Base-by-base conservation (phyloP, 148 eudicot species). In the Rhododendron mucronatum region DNA sequence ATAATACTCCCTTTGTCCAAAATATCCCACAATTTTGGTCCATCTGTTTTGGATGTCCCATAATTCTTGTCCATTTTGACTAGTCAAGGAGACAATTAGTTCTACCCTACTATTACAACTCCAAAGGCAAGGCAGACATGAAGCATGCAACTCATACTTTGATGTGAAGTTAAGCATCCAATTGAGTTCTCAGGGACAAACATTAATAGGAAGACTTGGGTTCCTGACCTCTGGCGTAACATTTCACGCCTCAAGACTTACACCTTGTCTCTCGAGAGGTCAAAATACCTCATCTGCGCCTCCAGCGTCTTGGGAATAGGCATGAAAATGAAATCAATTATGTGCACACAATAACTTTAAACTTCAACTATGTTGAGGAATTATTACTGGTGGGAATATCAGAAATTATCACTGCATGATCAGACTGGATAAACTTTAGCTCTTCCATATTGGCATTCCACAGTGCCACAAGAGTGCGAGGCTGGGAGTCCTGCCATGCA, bases 361-460 rank as follows among this genome's bases (percentile, higher is more conserved):
- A 74, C 57, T 15, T 73, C 50, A 83, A 84, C 13, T 45, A 78
- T 51, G 83, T 85, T 20, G 86, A 82, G 75, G 71, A 87, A 89
- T 91, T 97, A 94, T 37, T 37, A 37, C 98, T 95, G 86, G 82
- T 88, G 39, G 98, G 88, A 84, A 89, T 80, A 89, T 95, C 96
- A n/a, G 94, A 86, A 57, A 95, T 88, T 85, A 92, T 71, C 35
- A 93, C 98, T 16, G 98, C 88, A 50, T 94, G 93, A 91, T 95
- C 96, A 76, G 95, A 87, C 88, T 86, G 94, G 89, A 86, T 89
- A 84, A 91, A 91, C 41, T 90, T 89, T 20, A 94, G 95, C 83
- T 94, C 98, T 83, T 93, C 98, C 94, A 94, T 84, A 86, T 86
- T 91, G 88, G 99, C 98, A 90, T 92, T 95, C 98, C 98, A 97